Evolutionary conservation across 208 protist species (phyloP).

Genomic region (Acanthamoeba lenticulata): DNA sequence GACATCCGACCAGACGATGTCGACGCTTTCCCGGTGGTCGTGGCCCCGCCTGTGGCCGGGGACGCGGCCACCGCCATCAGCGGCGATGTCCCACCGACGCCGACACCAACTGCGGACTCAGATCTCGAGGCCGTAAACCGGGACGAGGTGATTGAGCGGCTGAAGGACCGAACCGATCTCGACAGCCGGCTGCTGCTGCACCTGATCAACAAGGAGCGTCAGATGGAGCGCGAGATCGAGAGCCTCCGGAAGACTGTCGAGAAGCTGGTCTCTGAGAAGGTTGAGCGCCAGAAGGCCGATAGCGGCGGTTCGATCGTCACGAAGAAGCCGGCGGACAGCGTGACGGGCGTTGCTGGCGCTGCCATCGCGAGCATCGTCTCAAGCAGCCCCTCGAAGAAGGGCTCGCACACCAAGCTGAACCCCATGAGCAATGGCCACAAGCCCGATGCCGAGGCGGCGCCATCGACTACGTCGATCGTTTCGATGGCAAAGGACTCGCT

Average conservation of each 20-base stretch:
- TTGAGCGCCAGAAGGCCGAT: not conserved
- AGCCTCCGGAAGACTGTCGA: not conserved
- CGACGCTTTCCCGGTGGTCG: no score
- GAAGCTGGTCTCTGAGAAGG: not conserved
- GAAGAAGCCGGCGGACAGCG: not conserved
- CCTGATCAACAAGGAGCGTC: not conserved
- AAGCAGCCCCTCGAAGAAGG: no score
- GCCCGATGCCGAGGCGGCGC: not conserved
- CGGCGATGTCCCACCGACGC: no score
- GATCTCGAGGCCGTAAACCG: not conserved
- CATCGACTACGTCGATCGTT: not conserved
- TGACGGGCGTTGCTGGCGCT: no score
- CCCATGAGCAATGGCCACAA: not conserved
- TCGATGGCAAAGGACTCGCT: not conserved
- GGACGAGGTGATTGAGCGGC: not conserved
- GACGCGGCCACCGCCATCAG: no score
- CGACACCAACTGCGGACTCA: not conserved
- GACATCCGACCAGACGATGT: no score
- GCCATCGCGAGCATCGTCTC: not conserved
- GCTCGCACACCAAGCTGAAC: not conserved
- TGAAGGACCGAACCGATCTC: not conserved
- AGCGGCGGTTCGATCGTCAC: not conserved
- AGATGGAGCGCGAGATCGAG: conserved; percentile 20
- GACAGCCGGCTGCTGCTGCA: not conserved
- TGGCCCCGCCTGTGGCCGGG: no score